Evolutionary conservation across 1,284 basidiomycete species (phyloP), one percentile per base, ranked within the genome.

Genomic region (Phlebopus sp.): DNA sequence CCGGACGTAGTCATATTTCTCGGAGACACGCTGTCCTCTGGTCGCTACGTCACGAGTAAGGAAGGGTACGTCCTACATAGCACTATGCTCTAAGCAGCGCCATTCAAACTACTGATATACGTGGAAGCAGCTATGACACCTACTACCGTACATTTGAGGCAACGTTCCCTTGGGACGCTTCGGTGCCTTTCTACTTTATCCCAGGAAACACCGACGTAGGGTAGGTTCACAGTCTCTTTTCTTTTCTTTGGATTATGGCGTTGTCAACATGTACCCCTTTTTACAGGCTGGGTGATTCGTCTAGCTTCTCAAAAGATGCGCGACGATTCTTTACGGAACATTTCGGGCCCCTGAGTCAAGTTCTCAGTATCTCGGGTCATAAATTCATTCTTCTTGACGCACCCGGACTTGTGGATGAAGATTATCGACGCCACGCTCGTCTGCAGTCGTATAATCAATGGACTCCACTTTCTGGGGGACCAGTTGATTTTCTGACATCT

Each of bases 141-240:
- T 91, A 92, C 55, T 76, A 76, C 53, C 56, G 61, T n/a, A 74
- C 83, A 44, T 93, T 92, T 71, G 75, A 72, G 48, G 72, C 71
- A 17, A 88, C 90, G 31, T 92, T 92, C 67, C 63, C 71, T 10
- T 55, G 73, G 2, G 60, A 72, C 40, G 47, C 61, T 15, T 55
- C 56, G 11, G 64, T 74, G 43, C 78, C 71, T 49, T 69, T 77
- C 52, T 84, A 87, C 62, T 90, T 83, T 59, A 77, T 94, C 23
- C 86, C 92, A 1, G 93, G 93, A 6, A 97, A 96, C 62, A 90
- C 92, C 58, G 93, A 97, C 60, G 77, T 89, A 36, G 90, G 87
- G 79, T 89, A 59, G 40, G 72, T 63, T 17, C 21, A 34, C 0
- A 10, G n/a, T 30, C 2, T 31, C 36, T 18, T 21, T 2, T 6